Evolutionary conservation across 352 stramenopile species (phyloP).

Genomic region (Globisporangium viniferum): DNA sequence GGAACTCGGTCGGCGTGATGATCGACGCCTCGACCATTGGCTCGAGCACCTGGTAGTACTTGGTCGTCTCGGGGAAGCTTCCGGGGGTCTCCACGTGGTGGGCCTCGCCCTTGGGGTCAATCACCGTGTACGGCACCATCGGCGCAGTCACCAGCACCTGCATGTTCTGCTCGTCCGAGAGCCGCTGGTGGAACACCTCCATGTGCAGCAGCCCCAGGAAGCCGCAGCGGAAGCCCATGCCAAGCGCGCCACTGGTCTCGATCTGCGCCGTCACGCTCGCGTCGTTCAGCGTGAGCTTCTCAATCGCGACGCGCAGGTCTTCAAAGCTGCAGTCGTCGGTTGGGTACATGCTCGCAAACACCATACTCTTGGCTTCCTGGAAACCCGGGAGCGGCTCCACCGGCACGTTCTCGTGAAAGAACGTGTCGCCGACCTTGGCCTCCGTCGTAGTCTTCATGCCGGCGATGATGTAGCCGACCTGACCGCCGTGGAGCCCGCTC

Average conservation of each 20-base stretch:
- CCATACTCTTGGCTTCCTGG: constrained; percentile 91
- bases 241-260: constrained; percentile 93
- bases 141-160: constrained; percentile 97
- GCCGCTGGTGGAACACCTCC: constrained; percentile 97
- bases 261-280: constrained; percentile 94
- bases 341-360: constrained; percentile 99
- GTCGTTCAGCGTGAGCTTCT: constrained; percentile 97
- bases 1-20: constrained; percentile 94
- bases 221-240: constrained; percentile 95
- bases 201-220: constrained; percentile 98
- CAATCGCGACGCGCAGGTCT: constrained; percentile 93
- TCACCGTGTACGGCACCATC: constrained; percentile 97
- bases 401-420: constrained; percentile 62
- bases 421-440: constrained; percentile 91
- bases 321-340: constrained; percentile 96
- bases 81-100: constrained; percentile 66
- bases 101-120: constrained; percentile 44
- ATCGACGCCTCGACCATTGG: constrained; percentile 97
- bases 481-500: constrained; percentile 77
- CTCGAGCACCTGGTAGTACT: constrained; percentile 90
- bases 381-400: constrained; percentile 75
- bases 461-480: constrained; percentile 97
- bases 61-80: constrained; percentile 80
- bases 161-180: constrained; percentile 97
- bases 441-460: constrained; percentile 97